Evolutionary conservation across 1,139 yeast genomes (phyloP).

Genomic region (Eremothecium coryli): DNA sequence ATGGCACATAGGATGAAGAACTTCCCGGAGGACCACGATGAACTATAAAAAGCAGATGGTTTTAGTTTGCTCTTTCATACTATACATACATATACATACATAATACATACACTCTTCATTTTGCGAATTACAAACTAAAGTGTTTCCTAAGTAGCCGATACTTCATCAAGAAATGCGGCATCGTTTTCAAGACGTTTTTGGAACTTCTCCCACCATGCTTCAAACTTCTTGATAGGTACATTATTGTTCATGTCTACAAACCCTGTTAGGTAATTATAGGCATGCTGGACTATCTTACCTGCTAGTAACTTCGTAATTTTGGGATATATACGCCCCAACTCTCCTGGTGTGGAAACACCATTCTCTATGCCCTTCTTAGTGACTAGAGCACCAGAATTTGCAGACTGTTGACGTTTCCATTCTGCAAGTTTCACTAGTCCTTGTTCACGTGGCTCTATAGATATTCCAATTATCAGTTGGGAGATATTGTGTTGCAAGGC

Average conservation of each 20-base stretch:
- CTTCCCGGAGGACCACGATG: slow-evolving; percentile 6
- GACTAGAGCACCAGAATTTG: slow-evolving; percentile 25
- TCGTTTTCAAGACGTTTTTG: slow-evolving; percentile 63
- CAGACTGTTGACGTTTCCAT: slow-evolving; percentile 21
- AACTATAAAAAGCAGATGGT: no score
- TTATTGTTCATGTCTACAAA: slow-evolving; percentile 69
- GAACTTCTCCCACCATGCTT: slow-evolving; percentile 95
- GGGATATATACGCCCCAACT: slow-evolving; percentile 30
- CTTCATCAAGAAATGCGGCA: slow-evolving; percentile 64
- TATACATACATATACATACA: neutral
- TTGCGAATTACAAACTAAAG: slow-evolving; percentile 2
- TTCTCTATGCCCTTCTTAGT: slow-evolving; percentile 20
- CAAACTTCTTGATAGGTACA: slow-evolving; percentile 82
- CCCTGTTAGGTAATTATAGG: slow-evolving; percentile 81
- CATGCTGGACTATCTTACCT: slow-evolving; percentile 80
- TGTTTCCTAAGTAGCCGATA: no score
- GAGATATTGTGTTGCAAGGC: slow-evolving; percentile 21
- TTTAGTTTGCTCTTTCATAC: neutral
- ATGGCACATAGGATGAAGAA: slow-evolving; percentile 38
- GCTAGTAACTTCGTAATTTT: slow-evolving; percentile 47
- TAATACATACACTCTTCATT: no score
- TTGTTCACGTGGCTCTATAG: slow-evolving; percentile 59
- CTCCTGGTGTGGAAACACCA: slow-evolving; percentile 30
- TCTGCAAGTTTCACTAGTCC: slow-evolving; percentile 27
- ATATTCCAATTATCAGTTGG: slow-evolving; percentile 65